phyloP scores from a whole-genome alignment of 2,329 filamentous ascomycete genomes.

The Colletotrichum gigasporum region DNA sequence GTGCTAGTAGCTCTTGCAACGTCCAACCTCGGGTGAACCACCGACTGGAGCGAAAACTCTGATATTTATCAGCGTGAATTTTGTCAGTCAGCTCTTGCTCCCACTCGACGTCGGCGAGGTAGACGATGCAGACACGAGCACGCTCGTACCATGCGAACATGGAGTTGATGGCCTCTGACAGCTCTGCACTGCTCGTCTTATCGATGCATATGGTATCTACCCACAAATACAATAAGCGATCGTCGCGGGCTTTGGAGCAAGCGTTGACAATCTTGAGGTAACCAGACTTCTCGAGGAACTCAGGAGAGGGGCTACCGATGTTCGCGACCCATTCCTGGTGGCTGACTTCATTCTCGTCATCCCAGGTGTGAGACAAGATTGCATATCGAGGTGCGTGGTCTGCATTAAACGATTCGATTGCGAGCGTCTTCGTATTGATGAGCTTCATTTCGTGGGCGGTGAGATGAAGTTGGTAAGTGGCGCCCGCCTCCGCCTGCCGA shows the following conservation, averaged over 20 bases:
- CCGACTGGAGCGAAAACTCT: slow-evolving; percentile 17
- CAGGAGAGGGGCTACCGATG: not conserved
- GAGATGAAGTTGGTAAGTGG: not conserved
- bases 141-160: slow-evolving; percentile 45
- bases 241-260: slow-evolving; percentile 10
- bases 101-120: slow-evolving; percentile 28
- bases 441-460: slow-evolving; percentile 37
- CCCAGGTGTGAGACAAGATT: slow-evolving; percentile 49
- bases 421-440: slow-evolving; percentile 35
- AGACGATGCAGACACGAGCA: slow-evolving; percentile 38
- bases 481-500: not conserved
- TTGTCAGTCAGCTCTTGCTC: not conserved
- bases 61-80: not conserved
- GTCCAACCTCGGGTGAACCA: slow-evolving; percentile 63
- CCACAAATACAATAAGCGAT: slow-evolving; percentile 37
- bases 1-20: slow-evolving; percentile 72
- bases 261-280: slow-evolving; percentile 20
- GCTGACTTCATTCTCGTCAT: slow-evolving; percentile 38
- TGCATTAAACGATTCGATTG: slow-evolving; percentile 36
- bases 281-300: slow-evolving; percentile 5
- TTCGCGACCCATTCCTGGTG: slow-evolving; percentile 35
- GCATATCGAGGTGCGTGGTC: slow-evolving; percentile 37
- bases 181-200: slow-evolving; percentile 42
- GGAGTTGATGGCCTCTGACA: slow-evolving; percentile 35
- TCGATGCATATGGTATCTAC: slow-evolving; percentile 45